Base-by-base conservation (phyloP, 1,284 basidiomycete species). In the Tylopilus sp. region DNA sequence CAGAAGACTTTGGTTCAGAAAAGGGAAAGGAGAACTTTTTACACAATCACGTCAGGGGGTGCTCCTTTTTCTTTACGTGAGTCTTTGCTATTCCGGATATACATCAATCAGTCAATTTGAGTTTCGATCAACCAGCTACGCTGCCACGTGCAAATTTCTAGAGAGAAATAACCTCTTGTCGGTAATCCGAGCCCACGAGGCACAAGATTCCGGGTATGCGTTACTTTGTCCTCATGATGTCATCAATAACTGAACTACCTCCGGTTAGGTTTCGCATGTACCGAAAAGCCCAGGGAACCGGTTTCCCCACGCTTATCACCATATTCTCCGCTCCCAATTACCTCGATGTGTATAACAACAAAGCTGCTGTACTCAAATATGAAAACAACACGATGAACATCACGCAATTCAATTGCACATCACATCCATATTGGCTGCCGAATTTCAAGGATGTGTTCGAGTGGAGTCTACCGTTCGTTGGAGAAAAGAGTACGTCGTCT, bases 331-430 rank as follows among this genome's bases (percentile, higher is more conserved):
- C 96, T 10, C 95, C 96, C 24, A 97, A 98, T 80, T 98, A 98
- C 79, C 91, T 97, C 59, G 96, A 98, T 76, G 93, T 97, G 36
- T 98, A 97, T 81, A 95, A 96, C 80, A 98, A 98, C 85, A 97
- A 97, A 82, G 96, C 96, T 1, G 96, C 96, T 4, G 96, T 98
- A 1, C 88, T 98, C 75, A 97, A 97, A 83, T 97, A 97, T 78
- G 96, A 98, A 80, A 94, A 93, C 77, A 98, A 98, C 77, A 96
- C 97, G 53, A 94, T 97, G 91, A 98, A 98, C 79, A 95, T 96
- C 74, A 89, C 93, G 53, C 96, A 97, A 77, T 97, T 97, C 84
- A 97, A 97, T 80, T 95, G 93, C 78, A 96, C 94, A 22, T 96
- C 96, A 39, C 96, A 98, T 78, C 96, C 96, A 15, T 98, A 97